These are phyloP conservation scores for Magnaporthiopsis rhizophila DNA, from an alignment of 2,329 filamentous ascomycete species.

Conservation along the genomic window DNA sequence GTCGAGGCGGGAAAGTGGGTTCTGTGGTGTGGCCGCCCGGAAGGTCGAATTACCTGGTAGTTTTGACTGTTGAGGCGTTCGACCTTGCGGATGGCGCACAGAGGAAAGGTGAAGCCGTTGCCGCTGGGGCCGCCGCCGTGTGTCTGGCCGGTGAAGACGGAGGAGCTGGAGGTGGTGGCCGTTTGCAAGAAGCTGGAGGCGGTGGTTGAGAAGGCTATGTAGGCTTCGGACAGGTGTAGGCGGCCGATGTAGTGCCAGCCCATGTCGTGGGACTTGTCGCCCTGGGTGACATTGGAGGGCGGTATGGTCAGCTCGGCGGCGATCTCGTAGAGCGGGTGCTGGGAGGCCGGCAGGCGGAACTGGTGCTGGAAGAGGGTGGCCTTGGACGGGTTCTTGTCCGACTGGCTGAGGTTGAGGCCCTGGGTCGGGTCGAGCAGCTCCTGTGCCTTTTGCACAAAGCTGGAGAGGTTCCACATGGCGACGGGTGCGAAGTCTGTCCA, in stretches of 20 bases:
- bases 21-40: not conserved
- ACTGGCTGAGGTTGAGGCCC: conserved; percentile 62
- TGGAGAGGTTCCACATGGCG: conserved; percentile 57
- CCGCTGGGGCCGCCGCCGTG: conserved; percentile 87
- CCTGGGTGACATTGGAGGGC: conserved; percentile 59
- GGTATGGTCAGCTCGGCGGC: conserved; percentile 89
- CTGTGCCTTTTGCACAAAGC: conserved; percentile 91
- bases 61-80: conserved; percentile 89
- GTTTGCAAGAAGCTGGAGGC: conserved; percentile 77
- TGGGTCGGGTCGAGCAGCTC: conserved; percentile 87
- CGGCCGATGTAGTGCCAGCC: conserved; percentile 89
- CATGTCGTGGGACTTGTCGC: conserved; percentile 61
- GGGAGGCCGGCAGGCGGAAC: conserved; percentile 87
- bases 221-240: conserved; percentile 88
- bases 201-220: conserved; percentile 93
- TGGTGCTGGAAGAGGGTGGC: conserved; percentile 89
- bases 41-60: conserved; percentile 50
- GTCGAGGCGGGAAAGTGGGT: not conserved
- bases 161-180: conserved; percentile 71
- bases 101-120: conserved; percentile 90
- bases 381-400: conserved; percentile 81
- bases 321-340: conserved; percentile 93
- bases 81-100: conserved; percentile 85
- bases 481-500: conserved; percentile 7
- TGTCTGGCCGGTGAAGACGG: conserved; percentile 83